Evolutionary conservation across 106 monocot species (phyloP).

Genomic region (Posidonia australis): DNA sequence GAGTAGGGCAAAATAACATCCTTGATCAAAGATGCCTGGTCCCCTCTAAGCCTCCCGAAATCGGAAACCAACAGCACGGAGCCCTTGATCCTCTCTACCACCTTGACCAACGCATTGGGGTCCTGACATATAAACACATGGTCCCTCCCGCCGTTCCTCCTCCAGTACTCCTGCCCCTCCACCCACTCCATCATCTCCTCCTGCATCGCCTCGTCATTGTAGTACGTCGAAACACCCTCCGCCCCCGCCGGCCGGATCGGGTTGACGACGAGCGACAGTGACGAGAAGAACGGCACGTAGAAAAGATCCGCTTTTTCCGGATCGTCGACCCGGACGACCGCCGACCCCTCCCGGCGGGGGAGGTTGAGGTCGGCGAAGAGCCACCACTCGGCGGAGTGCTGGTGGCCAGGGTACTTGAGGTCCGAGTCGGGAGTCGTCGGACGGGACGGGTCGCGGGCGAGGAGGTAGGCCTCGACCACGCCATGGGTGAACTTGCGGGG

Average conservation of each 20-base stretch:
- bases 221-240: not conserved
- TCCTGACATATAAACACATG: conserved; percentile 85
- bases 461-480: conserved; percentile 59
- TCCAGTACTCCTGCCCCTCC: conserved; percentile 60
- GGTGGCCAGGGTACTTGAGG: conserved; percentile 72
- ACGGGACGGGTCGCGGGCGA: conserved; percentile 26
- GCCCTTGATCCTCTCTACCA: conserved; percentile 57
- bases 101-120: conserved; percentile 64
- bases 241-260: conserved; percentile 31
- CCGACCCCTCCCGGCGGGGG: conserved; percentile 19
- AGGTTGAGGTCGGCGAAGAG: conserved; percentile 44
- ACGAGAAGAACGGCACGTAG: conserved; percentile 93
- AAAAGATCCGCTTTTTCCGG: conserved; percentile 73
- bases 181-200: conserved; percentile 74
- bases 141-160: conserved; percentile 61
- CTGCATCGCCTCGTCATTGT: conserved; percentile 52
- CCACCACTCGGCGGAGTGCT: conserved; percentile 96
- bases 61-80: conserved; percentile 62
- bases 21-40: conserved; percentile 71
- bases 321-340: conserved; percentile 26
- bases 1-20: conserved; percentile 83
- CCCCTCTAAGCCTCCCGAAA: conserved; percentile 55
- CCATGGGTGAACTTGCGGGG: conserved; percentile 72
- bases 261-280: conserved; percentile 76
- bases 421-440: conserved; percentile 5